Conservation (phyloP, 805 yeast species). For the Ascoidea rubescens region DNA sequence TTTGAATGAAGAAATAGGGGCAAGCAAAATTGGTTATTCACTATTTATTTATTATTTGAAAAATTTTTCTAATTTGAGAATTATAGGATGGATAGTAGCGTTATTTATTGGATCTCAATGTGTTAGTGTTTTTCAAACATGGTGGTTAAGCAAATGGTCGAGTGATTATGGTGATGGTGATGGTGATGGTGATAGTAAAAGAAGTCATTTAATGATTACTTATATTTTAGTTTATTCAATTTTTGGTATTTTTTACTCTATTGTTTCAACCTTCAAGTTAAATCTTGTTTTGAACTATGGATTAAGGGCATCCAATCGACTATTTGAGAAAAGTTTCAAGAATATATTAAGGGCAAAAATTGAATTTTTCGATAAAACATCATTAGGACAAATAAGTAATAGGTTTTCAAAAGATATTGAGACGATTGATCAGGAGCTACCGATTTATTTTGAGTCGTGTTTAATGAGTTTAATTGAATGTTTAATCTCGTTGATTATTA, state of each 20-base stretch:
- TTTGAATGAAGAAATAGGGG: too few species aligned
- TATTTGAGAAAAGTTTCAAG: constrained; percentile 52
- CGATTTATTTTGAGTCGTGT: constrained; percentile 65
- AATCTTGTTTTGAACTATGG: constrained; percentile 49
- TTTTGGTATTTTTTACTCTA: constrained; percentile 42
- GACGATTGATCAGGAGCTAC: constrained; percentile 83
- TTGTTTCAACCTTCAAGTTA: constrained; percentile 21
- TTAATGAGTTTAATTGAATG: constrained; percentile 54
- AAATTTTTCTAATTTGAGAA: constrained; percentile 17
- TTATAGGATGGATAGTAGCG: constrained; percentile 48
- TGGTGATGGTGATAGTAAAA: constrained; percentile 22
- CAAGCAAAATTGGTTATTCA: constrained; percentile 35
- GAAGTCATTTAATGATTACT: constrained; percentile 51
- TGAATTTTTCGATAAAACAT: constrained; percentile 90
- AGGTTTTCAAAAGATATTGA: constrained; percentile 93
- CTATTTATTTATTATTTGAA: constrained; percentile 61
- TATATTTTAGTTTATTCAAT: constrained; percentile 60
- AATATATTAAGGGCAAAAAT: constrained; percentile 66
- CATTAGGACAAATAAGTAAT: constrained; percentile 92
- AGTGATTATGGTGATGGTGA: constrained; percentile 23
- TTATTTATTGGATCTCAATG: constrained; percentile 45
- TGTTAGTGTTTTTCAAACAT: constrained; percentile 56
- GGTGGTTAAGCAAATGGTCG: constrained; percentile 89
- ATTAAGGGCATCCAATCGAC: constrained; percentile 59
- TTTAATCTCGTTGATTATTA: constrained; percentile 54